A percentile compares a stretch with the other conserved stretches of the same genome.
phyloP scores from a whole-genome alignment of 345 rosid species.

The Cardamine resedifolia region DNA sequence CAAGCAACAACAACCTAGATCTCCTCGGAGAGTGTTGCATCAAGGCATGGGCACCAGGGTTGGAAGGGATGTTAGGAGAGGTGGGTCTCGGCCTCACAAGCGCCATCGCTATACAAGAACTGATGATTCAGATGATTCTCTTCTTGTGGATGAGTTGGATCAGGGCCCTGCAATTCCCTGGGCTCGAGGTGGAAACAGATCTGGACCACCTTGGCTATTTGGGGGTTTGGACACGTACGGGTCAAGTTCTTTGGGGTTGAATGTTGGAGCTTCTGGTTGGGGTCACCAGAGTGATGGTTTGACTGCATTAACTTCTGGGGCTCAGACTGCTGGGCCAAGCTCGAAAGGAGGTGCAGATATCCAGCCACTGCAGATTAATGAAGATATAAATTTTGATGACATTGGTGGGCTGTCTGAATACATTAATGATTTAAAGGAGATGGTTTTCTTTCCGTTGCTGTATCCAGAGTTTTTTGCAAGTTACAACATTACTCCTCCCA shows the following conservation, averaged over 20 bases:
- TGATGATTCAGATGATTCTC: constrained; percentile 99
- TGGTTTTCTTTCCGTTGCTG: constrained; percentile 96
- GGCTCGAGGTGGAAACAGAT: constrained; percentile 91
- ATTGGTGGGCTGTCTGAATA: constrained; percentile 96
- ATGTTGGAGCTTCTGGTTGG: constrained; percentile 99
- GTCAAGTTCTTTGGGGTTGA: constrained; percentile 76
- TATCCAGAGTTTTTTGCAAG: constrained; percentile 99
- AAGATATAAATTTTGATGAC: constrained; percentile 86
- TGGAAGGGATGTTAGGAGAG: constrained; percentile 84
- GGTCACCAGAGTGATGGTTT: constrained; percentile 93
- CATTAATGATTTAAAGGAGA: constrained; percentile 95
- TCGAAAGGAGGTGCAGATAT: constrained; percentile 99
- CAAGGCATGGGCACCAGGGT: constrained; percentile 94
- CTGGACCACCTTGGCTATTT: constrained; percentile 97
- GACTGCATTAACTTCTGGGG: constrained; percentile 72
- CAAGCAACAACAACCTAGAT: constrained; percentile 73
- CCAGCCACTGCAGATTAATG: constrained; percentile 98
- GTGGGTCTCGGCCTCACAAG: constrained; percentile 95
- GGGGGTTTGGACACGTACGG: constrained; percentile 95
- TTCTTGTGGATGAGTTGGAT: constrained; percentile 98
- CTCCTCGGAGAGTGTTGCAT: constrained; percentile 94
- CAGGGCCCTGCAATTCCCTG: constrained; percentile 97
- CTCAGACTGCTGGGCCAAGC: constrained; percentile 99
- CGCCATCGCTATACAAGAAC: constrained; percentile 77
- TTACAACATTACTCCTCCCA: constrained; percentile 93